Evolutionary conservation across 1,284 basidiomycete species (phyloP).

Genomic region (Trametes hirsuta): DNA sequence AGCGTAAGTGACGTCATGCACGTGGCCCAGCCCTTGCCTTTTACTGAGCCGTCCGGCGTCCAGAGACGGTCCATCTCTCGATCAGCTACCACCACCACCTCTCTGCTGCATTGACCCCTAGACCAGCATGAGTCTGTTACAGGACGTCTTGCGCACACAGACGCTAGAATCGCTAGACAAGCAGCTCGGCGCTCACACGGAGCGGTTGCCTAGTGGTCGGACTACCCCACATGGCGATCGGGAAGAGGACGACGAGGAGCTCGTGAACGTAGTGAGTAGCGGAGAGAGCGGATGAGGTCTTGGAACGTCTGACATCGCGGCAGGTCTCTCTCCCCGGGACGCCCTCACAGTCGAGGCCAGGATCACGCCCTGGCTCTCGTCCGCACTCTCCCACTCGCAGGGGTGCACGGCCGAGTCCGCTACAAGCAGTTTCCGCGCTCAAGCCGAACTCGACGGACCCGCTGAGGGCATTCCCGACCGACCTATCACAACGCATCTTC

Average conservation of each 20-base stretch:
- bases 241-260: conserved; percentile 77
- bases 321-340: conserved; percentile 65
- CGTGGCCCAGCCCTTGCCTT: conserved; percentile 5
- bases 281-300: background rate
- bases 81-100: conserved; percentile 23
- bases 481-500: conserved; percentile 80
- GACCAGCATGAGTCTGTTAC: conserved; percentile 68
- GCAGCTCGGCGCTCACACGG: conserved; percentile 38
- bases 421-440: conserved; percentile 36
- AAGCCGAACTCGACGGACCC: conserved; percentile 52
- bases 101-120: conserved; percentile 3
- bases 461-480: conserved; percentile 75
- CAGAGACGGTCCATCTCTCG: conserved; percentile 5
- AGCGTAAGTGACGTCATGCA: conserved; percentile 24
- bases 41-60: background rate
- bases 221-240: conserved; percentile 37
- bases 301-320: background rate
- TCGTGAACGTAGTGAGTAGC: conserved; percentile 71
- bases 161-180: conserved; percentile 52
- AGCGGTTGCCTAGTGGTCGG: conserved; percentile 26
- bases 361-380: conserved; percentile 57
- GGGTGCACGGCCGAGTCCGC: conserved; percentile 47
- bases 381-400: conserved; percentile 62
- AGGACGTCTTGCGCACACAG: conserved; percentile 69
- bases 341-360: conserved; percentile 41